Base-by-base conservation (phyloP, 2,329 filamentous ascomycete species). In the Fusarium mexicanum region DNA sequence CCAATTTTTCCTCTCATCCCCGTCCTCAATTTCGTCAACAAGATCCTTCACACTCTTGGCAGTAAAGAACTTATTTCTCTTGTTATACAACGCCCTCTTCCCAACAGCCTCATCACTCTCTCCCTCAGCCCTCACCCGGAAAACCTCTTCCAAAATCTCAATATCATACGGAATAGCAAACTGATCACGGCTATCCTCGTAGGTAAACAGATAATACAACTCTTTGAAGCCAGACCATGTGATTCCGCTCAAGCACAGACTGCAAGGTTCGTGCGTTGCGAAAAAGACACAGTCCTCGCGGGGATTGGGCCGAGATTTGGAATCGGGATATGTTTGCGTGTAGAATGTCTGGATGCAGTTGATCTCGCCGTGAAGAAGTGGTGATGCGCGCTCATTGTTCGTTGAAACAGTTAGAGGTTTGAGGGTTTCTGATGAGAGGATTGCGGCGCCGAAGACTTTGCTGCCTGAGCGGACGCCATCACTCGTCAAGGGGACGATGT, bases 271-370 rank as follows among this genome's bases (percentile, higher is more conserved):
- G 76, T 90, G 88, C 1, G 88, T 90, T 9, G 87, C 86, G 67
- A 90, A 85, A 81, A 90, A 90, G 77, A 90, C 76, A 80, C 88
- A 90, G 75, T 88, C 86, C 14, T 80, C 79, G 9, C 74, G 69
- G 5, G 85, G 81, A 43, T 79, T 79, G 0, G 85, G 85, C 2
- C 86, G 83, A 17, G 81, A 74, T 41, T 78, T 67, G 7, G 85
- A 75, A 53, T 79, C 71, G 18, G 83, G 78, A 67, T 81, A 80
- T 26, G 76, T 76, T 3, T 77, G 77, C 0, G 83, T 83, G 80
- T 88, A 90, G 81, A 90, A 90, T 38, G 85, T 80, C 74, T 89
- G 87, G 79, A 90, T 89, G 82, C 88, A 90, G 79, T 89, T 88
- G 79, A 90, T 89, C 73, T 90, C 88, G 69, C 88, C 88, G 78